Evolutionary conservation across 2,329 filamentous ascomycete species (phyloP).

Genomic region (Aspergillus tamarii): DNA sequence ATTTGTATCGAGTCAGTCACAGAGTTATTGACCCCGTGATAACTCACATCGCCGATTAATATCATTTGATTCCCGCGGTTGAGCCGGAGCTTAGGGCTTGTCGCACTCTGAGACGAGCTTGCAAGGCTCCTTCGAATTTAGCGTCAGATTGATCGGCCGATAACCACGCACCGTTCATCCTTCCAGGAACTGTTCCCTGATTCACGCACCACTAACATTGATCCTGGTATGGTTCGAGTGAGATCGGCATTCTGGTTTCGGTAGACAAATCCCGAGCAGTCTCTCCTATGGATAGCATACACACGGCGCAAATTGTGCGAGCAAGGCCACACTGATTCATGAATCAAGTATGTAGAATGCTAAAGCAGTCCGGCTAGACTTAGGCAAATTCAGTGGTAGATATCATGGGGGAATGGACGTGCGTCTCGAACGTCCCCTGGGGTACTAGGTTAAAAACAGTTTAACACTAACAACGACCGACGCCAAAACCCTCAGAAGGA

Average conservation of each 20-base stretch:
- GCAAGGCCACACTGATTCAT: not conserved
- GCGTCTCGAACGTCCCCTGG: not conserved
- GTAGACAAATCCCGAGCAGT: not conserved
- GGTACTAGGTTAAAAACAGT: not conserved
- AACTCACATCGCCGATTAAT: not conserved
- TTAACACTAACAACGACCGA: not conserved
- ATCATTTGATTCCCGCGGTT: not conserved
- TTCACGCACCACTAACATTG: not conserved
- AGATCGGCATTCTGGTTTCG: not conserved
- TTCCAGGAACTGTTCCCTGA: not conserved
- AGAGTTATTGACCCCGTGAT: not conserved
- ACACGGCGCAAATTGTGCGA: not conserved
- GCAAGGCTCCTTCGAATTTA: not conserved
- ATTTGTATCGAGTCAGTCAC: not conserved
- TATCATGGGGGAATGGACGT: not conserved
- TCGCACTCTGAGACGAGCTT: conserved; percentile 1
- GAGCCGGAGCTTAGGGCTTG: not conserved
- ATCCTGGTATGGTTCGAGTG: not conserved
- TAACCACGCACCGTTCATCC: not conserved
- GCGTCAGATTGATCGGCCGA: not conserved
- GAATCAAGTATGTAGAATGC: not conserved
- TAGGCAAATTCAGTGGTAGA: not conserved
- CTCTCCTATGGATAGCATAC: not conserved
- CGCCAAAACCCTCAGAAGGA: not conserved
- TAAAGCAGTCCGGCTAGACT: not conserved